These are phyloP conservation scores for Protomyces inouyei DNA, from an alignment of 1,139 yeast genomes.

Conservation along the genomic window DNA sequence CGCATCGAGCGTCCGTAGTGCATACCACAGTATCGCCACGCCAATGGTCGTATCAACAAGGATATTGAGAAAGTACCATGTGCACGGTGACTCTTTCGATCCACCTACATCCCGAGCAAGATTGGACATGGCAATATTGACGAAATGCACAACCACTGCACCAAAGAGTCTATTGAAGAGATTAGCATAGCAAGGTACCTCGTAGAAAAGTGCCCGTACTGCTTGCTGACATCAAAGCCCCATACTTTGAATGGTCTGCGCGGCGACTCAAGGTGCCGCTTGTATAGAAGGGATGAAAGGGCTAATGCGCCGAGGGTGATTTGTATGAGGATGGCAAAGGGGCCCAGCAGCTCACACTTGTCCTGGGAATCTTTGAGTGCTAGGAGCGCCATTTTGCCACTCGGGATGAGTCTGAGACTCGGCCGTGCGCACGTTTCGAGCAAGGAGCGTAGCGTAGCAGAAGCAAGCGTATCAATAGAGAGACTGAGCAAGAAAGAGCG, in stretches of 20 bases:
- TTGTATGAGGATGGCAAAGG: slow-evolving; percentile 45
- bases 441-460: too few relatives aligned
- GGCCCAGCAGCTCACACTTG: slow-evolving; percentile 44
- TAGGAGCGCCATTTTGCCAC: neutral
- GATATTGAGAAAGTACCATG: slow-evolving; percentile 71
- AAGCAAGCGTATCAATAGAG: too few relatives aligned
- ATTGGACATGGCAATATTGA: slow-evolving; percentile 41
- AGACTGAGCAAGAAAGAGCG: too few relatives aligned
- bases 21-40: slow-evolving; percentile 68
- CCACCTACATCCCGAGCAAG: slow-evolving; percentile 25
- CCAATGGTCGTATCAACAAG: slow-evolving; percentile 94
- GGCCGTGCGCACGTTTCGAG: too few relatives aligned
- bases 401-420: too few relatives aligned
- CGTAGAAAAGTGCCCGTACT: slow-evolving; percentile 70
- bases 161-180: neutral
- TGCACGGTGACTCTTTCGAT: slow-evolving; percentile 53
- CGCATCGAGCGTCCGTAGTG: slow-evolving; percentile 46
- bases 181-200: slow-evolving; percentile 77
- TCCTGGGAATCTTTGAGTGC: slow-evolving; percentile 1
- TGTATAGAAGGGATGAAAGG: slow-evolving; percentile 64
- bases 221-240: slow-evolving; percentile 79
- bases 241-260: slow-evolving; percentile 23
- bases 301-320: slow-evolving; percentile 64
- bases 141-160: slow-evolving; percentile 59
- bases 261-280: slow-evolving; percentile 46